phyloP scores from a whole-genome alignment of 1,139 yeast genomes.

The Trichomonascaceae sp. region DNA sequence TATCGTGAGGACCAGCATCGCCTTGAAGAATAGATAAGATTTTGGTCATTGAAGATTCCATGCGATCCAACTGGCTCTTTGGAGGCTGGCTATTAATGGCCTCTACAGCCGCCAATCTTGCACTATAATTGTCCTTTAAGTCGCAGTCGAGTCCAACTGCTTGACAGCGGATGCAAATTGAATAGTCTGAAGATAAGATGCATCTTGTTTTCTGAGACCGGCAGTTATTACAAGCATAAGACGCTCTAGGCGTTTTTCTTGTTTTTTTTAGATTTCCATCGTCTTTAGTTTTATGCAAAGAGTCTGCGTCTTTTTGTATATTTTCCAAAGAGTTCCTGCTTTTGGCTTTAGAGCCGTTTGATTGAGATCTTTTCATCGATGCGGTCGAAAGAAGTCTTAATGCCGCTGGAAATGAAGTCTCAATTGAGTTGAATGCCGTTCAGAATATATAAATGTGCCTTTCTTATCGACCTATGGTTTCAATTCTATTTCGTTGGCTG shows the following conservation, averaged over 20 bases:
- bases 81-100: slow-evolving; percentile 1
- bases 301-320: not conserved
- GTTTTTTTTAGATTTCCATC: slow-evolving; percentile 9
- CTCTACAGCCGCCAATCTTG: not conserved
- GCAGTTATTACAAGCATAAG: slow-evolving; percentile 55
- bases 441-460: no score
- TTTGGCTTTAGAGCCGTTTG: not conserved
- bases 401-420: no score
- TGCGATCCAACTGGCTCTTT: slow-evolving; percentile 17
- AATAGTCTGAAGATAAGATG: slow-evolving; percentile 42
- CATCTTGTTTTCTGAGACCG: slow-evolving; percentile 61
- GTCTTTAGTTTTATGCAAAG: slow-evolving; percentile 3
- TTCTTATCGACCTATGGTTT: not conserved
- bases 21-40: slow-evolving; percentile 16
- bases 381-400: no score
- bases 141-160: slow-evolving; percentile 50
- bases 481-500: not conserved
- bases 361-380: not conserved
- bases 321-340: not conserved
- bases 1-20: not conserved
- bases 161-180: slow-evolving; percentile 51
- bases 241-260: slow-evolving; percentile 36
- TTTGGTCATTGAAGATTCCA: slow-evolving; percentile 24
- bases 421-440: no score
- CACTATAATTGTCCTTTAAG: slow-evolving; percentile 24